Percentiles rank a stretch among this genome's conserved stretches.
phyloP scores from a whole-genome alignment of 2,329 filamentous ascomycete genomes.

The Zasmidium citrigriseum region DNA sequence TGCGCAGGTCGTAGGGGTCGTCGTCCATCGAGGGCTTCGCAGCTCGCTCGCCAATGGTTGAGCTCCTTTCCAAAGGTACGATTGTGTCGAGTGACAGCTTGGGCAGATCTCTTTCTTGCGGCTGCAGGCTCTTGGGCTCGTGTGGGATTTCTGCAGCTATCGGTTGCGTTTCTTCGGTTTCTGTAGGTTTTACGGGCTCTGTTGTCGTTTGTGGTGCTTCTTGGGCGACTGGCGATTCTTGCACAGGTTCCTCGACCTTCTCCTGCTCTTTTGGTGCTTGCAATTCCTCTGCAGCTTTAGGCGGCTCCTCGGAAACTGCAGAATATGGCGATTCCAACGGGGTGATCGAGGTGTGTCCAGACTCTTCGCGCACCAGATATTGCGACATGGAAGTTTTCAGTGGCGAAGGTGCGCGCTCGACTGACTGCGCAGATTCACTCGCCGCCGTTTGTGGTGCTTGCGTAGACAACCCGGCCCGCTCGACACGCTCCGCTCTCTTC shows the following conservation, averaged over 20 bases:
- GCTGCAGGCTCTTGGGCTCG: too few relatives aligned
- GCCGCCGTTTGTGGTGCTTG: background rate
- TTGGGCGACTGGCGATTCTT: background rate
- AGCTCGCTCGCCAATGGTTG: conserved; percentile 8
- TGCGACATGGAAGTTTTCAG: conserved; percentile 33
- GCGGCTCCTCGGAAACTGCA: background rate
- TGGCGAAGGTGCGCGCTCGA: conserved; percentile 8
- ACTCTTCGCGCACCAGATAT: conserved; percentile 30
- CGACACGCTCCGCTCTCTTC: conserved; percentile 17
- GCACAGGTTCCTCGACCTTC: background rate
- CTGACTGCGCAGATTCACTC: background rate
- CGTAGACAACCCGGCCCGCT: conserved; percentile 12
- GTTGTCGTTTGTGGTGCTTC: conserved; percentile 5
- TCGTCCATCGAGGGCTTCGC: conserved; percentile 34
- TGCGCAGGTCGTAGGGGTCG: conserved; percentile 47
- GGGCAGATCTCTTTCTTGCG: background rate
- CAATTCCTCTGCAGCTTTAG: background rate
- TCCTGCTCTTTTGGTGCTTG: background rate
- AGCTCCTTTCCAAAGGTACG: background rate
- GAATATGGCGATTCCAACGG: conserved; percentile 21
- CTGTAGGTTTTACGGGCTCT: background rate
- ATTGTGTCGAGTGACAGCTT: background rate
- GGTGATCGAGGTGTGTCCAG: conserved; percentile 27
- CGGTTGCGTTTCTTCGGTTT: background rate
- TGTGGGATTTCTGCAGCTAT: background rate